Evolutionary conservation across 495 filamentous ascomycete genomes (phyloP).

Genomic region (Aspergillus bridgeri): DNA sequence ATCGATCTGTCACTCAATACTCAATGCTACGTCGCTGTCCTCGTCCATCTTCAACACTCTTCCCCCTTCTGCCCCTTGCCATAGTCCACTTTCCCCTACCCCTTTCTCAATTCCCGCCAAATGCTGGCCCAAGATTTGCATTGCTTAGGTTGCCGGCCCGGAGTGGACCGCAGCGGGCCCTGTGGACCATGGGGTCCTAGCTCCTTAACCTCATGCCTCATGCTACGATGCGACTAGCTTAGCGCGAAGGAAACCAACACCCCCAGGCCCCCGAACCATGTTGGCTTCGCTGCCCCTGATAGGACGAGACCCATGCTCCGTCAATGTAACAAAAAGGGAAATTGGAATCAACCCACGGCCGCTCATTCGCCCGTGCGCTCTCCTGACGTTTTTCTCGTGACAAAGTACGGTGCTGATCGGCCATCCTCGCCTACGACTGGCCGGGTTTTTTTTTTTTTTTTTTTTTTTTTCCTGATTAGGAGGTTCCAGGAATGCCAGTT

Average conservation of each 20-base stretch:
- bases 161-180: conserved; percentile 27
- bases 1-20: neutral
- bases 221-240: conserved; percentile 6
- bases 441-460: neutral
- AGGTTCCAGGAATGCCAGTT: neutral
- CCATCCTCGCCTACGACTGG: conserved; percentile 13
- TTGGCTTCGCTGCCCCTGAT: neutral
- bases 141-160: conserved; percentile 29
- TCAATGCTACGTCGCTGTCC: too few species aligned
- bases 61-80: neutral
- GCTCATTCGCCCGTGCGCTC: conserved; percentile 15
- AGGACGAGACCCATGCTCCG: conserved; percentile 3
- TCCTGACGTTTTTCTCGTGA: conserved; percentile 22
- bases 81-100: neutral
- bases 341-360: conserved; percentile 20
- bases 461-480: conserved; percentile 2
- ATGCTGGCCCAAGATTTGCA: conserved; percentile 16
- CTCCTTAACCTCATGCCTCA: conserved; percentile 21
- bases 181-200: conserved; percentile 27
- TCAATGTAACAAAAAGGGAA: conserved; percentile 18
- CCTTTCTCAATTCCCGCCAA: neutral
- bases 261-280: conserved; percentile 9
- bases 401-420: conserved; percentile 26
- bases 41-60: neutral
- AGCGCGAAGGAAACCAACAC: neutral